A percentile compares a stretch with the other conserved stretches of the same genome.
These are phyloP conservation scores for Ogataea salicorniae DNA, from an alignment of 805 yeast species.

Conservation along the genomic window DNA sequence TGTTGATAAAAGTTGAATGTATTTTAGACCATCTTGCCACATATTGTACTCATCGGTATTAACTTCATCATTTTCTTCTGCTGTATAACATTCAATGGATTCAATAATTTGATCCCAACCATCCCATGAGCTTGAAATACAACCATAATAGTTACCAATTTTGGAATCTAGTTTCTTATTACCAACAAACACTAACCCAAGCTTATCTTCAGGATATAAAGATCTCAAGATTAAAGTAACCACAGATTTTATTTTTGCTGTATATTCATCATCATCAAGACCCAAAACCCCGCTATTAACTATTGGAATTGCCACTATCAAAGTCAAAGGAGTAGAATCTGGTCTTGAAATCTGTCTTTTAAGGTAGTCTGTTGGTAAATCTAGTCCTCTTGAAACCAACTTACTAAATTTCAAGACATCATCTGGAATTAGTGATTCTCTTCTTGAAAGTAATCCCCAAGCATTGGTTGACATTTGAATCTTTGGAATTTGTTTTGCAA, in stretches of 20 bases:
- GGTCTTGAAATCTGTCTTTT: conserved; percentile 37
- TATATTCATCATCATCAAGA: conserved; percentile 16
- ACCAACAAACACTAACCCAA: conserved; percentile 28
- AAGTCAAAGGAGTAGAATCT: conserved; percentile 24
- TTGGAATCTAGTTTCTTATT: conserved; percentile 6
- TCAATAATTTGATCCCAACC: conserved; percentile 25
- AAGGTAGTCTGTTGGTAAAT: conserved; percentile 36
- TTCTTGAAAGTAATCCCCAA: conserved; percentile 38
- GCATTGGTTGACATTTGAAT: conserved; percentile 47
- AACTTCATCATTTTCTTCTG: conserved; percentile 9
- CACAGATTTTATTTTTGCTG: conserved; percentile 11
- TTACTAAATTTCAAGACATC: conserved; percentile 36
- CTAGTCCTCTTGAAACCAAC: conserved; percentile 33
- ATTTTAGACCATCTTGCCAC: conserved; percentile 24
- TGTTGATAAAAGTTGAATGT: conserved; percentile 16
- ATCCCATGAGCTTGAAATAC: conserved; percentile 23
- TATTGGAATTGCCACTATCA: conserved; percentile 25
- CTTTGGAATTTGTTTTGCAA: conserved; percentile 28
- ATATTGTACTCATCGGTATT: not conserved
- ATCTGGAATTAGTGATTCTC: conserved; percentile 31
- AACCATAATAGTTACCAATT: conserved; percentile 30
- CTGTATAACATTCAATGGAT: conserved; percentile 17
- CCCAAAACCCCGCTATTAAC: conserved; percentile 16
- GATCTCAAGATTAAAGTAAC: conserved; percentile 8
- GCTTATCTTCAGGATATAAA: conserved; percentile 19